Evolutionary conservation across 306 rosid genomes (phyloP).

Genomic region (Citrullus amarus): DNA sequence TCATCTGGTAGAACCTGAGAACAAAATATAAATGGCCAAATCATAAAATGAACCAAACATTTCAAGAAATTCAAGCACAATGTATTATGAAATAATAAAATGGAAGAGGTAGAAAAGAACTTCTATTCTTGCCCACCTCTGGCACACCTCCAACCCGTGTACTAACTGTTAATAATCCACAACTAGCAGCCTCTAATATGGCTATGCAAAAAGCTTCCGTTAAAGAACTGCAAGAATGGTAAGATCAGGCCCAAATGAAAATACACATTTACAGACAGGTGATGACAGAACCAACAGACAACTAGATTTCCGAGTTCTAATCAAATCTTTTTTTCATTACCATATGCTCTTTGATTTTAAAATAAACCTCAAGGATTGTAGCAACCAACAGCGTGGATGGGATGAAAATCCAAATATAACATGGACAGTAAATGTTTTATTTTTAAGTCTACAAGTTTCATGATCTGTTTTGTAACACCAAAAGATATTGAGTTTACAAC

Average conservation of each 20-base stretch:
- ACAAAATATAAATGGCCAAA: constrained; percentile 11
- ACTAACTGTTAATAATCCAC: constrained; percentile 92
- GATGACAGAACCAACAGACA: neutral
- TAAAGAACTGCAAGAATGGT: constrained; percentile 47
- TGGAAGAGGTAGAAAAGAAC: neutral
- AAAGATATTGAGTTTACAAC: neutral
- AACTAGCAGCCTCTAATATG: constrained; percentile 93
- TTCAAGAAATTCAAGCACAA: neutral
- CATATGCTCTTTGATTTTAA: neutral
- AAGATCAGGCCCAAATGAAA: neutral
- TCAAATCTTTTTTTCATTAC: neutral
- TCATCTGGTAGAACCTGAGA: constrained; percentile 81
- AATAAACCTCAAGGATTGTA: neutral
- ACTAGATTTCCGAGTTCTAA: neutral
- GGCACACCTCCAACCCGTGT: constrained; percentile 94
- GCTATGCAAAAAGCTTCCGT: constrained; percentile 98
- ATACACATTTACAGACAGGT: neutral
- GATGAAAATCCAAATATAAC: neutral
- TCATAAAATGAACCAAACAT: neutral
- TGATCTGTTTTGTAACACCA: neutral
- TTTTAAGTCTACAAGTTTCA: neutral
- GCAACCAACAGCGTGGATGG: neutral
- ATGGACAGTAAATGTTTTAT: neutral
- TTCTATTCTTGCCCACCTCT: constrained; percentile 36
- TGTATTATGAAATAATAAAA: neutral